Base-by-base conservation (phyloP, 2,329 filamentous ascomycete species). In the Rhinocladiella mackenziei region DNA sequence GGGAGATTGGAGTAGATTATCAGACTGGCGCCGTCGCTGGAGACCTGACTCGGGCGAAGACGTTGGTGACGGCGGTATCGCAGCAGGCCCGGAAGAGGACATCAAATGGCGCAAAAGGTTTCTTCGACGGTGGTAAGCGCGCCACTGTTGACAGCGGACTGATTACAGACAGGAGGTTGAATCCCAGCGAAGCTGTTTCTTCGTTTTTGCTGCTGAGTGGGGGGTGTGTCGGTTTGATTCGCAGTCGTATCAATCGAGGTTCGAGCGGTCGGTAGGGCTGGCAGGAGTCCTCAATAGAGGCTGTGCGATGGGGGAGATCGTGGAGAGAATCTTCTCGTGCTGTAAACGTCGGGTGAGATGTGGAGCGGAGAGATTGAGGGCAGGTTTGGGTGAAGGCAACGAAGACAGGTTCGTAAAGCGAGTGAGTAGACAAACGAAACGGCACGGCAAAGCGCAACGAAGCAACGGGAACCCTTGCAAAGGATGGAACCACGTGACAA, bases 31-130 rank as follows among this genome's bases (percentile, higher is more conserved):
- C 39, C 49, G 49, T 38, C 47, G 48, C 59, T 70, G 70, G 35
- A 64, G 51, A 55, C 59, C 61, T 39, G 60, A 65, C 45, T 61
- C 57, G 45, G 65, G 60, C 45, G 67, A 65, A 55, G 68, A 70
- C 14, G 65, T 62, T 48, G 68, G 67, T 45, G 68, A 71, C 51
- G 62, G 62, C 58, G 66, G 66, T 50, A 61, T 64, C 54, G 60
- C 56, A 58, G 56, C 61, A 47, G 64, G 58, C 43, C 59, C 54
- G 31, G 39, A 36, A 22, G 43, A 33, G 45, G 41, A 54, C 53
- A 56, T 56, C 41, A 51, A 54, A 44, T 13, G 33, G 45, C 42
- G 50, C 50, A 53, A 44, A 15, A 25, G 33, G 13, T 15, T 14
- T 33, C 22, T 29, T 39, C 23, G 26, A 32, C 35, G 33, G 36